Conservation (phyloP, 129 eudicot genomes). For the Glebionis coronaria region DNA sequence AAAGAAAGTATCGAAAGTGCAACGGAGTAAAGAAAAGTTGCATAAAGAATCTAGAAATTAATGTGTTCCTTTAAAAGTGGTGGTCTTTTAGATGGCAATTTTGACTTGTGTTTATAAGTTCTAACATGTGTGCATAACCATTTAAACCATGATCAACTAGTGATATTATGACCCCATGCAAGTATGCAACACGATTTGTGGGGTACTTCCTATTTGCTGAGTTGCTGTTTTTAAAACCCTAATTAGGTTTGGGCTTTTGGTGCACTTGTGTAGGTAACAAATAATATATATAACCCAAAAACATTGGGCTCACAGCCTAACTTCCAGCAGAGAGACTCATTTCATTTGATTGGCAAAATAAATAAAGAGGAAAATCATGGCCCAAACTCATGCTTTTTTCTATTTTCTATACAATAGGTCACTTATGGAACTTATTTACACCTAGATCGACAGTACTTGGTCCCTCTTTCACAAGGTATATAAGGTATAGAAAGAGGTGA, state of each 20-base stretch:
- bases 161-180: conserved; percentile 18
- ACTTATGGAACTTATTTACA: too few relatives aligned
- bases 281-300: not conserved
- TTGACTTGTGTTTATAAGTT: conserved; percentile 21
- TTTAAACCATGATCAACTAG: conserved; percentile 20
- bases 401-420: too few relatives aligned
- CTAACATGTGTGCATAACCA: conserved; percentile 23
- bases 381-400: too few relatives aligned
- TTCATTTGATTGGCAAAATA: not conserved
- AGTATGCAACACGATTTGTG: not conserved
- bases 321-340: not conserved
- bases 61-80: conserved; percentile 12
- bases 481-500: too few relatives aligned
- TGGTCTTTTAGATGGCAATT: conserved; percentile 21
- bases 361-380: too few relatives aligned
- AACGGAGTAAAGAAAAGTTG: not conserved
- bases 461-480: too few relatives aligned
- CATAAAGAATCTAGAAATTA: conserved; percentile 16
- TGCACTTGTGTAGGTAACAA: not conserved
- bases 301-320: not conserved
- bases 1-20: conserved; percentile 12
- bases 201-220: too few relatives aligned
- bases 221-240: too few relatives aligned
- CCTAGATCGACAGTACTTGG: too few relatives aligned
- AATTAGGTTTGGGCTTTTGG: conserved; percentile 16